These are phyloP conservation scores for Tylopilus rubrobrunneus DNA, from an alignment of 768 basidiomycete genomes.

Conservation along the genomic window DNA sequence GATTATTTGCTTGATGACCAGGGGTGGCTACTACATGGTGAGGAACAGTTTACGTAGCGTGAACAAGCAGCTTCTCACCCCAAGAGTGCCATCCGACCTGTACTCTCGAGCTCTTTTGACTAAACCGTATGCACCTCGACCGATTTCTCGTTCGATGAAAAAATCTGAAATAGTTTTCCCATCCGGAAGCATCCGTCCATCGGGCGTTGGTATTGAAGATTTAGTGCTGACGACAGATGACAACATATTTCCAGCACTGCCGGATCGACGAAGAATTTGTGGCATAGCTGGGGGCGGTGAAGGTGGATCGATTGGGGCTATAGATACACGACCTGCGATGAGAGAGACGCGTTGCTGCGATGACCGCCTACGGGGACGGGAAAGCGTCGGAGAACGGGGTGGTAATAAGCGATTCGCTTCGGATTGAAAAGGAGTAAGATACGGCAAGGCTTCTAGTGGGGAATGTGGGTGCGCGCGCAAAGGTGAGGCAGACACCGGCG, in stretches of 20 bases:
- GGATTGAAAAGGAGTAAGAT: conserved; percentile 20
- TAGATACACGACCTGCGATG: conserved; percentile 76
- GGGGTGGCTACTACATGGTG: conserved; percentile 54
- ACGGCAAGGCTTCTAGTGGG: conserved; percentile 17
- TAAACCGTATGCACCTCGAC: conserved; percentile 91
- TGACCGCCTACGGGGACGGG: conserved; percentile 69
- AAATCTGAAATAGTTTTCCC: conserved; percentile 81
- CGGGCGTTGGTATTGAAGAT: conserved; percentile 54
- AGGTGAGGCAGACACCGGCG: conserved; percentile 28
- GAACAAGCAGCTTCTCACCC: conserved; percentile 52
- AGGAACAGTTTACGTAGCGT: conserved; percentile 1
- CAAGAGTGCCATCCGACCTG: conserved; percentile 67
- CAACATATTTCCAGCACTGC: conserved; percentile 60
- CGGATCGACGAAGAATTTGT: conserved; percentile 59
- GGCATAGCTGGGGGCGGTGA: conserved; percentile 59
- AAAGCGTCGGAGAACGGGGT: conserved; percentile 50
- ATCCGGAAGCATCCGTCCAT: conserved; percentile 36
- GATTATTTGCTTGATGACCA: conserved; percentile 98
- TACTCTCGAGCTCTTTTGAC: conserved; percentile 88
- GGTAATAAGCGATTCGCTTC: conserved; percentile 29
- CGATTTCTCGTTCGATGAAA: conserved; percentile 82
- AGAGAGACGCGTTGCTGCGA: conserved; percentile 84
- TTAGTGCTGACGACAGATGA: conserved; percentile 58
- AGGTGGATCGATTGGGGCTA: conserved; percentile 72
- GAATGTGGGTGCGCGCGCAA: conserved; percentile 35